phyloP scores from a whole-genome alignment of 805 yeast species.

The Metschnikowia aberdeeniae region DNA sequence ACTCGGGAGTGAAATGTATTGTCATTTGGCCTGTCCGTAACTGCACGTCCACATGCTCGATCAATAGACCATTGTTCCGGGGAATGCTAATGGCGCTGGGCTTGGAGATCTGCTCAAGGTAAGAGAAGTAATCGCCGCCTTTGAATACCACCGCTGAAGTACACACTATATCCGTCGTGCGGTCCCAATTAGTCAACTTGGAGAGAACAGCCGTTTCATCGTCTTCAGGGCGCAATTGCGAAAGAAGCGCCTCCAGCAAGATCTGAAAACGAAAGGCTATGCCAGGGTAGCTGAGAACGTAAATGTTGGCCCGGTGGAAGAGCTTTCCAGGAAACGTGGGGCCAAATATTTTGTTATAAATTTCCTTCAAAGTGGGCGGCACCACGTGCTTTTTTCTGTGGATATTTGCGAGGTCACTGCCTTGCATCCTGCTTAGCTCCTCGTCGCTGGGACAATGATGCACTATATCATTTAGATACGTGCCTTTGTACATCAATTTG shows the following conservation, averaged over 20 bases:
- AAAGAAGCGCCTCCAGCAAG: slow-evolving; percentile 16
- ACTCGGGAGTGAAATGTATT: slow-evolving; percentile 18
- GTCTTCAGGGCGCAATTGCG: slow-evolving; percentile 11
- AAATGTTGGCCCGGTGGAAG: slow-evolving; percentile 23
- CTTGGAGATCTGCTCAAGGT: slow-evolving; percentile 10
- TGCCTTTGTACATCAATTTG: slow-evolving; percentile 30
- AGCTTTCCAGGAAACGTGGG: slow-evolving; percentile 57
- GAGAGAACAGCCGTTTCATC: slow-evolving; percentile 24
- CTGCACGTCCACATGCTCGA: slow-evolving; percentile 13
- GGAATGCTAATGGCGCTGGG: background rate
- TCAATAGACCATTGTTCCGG: slow-evolving; percentile 1
- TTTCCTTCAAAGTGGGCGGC: slow-evolving; percentile 33
- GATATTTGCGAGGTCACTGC: slow-evolving; percentile 1
- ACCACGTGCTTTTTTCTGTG: slow-evolving; percentile 10
- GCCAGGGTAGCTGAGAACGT: slow-evolving; percentile 54
- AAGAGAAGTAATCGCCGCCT: slow-evolving; percentile 34
- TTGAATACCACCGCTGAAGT: slow-evolving; percentile 36
- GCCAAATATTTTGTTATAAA: slow-evolving; percentile 56
- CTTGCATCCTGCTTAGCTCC: slow-evolving; percentile 6
- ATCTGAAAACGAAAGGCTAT: slow-evolving; percentile 46
- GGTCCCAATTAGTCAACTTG: slow-evolving; percentile 30
- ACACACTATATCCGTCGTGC: slow-evolving; percentile 32
- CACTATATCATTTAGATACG: slow-evolving; percentile 26
- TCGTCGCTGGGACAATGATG: slow-evolving; percentile 12
- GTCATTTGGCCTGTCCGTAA: slow-evolving; percentile 21